Percentiles rank a stretch among this genome's conserved stretches.
phyloP scores from a whole-genome alignment of 176 grass and related monocot species.

The Hordeum marinum region DNA sequence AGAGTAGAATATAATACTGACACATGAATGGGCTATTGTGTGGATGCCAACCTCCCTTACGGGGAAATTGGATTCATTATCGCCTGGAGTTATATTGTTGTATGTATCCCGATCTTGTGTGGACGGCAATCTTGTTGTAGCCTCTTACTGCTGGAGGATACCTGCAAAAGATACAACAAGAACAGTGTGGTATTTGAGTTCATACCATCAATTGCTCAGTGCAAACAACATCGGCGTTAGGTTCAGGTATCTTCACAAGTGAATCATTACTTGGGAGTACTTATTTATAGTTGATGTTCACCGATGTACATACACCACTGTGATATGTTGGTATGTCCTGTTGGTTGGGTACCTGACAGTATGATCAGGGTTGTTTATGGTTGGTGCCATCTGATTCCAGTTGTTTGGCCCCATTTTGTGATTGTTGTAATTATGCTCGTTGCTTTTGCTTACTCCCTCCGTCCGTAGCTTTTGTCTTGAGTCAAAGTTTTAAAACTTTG shows the following conservation, averaged over 20 bases:
- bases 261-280: not conserved
- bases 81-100: not conserved
- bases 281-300: not conserved
- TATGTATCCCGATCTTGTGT: not conserved
- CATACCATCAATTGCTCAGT: not conserved
- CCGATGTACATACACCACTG: constrained; percentile 4
- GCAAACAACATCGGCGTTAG: constrained; percentile 3
- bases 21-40: not conserved
- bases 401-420: not conserved
- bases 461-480: too few relatives aligned
- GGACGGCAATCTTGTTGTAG: not conserved
- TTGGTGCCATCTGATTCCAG: not conserved
- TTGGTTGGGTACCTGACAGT: not conserved
- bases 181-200: not conserved
- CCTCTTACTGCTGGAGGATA: not conserved
- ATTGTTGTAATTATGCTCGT: not conserved
- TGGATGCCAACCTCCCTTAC: not conserved
- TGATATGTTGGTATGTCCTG: not conserved
- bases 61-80: not conserved
- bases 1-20: constrained; percentile 29
- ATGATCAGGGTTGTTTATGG: not conserved
- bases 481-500: too few relatives aligned
- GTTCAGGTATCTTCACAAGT: constrained; percentile 4
- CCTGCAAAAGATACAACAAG: not conserved
- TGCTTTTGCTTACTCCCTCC: not conserved